These are phyloP conservation scores for Colletotrichum orchidophilum DNA, from an alignment of 2,329 filamentous ascomycete genomes.

Conservation along the genomic window DNA sequence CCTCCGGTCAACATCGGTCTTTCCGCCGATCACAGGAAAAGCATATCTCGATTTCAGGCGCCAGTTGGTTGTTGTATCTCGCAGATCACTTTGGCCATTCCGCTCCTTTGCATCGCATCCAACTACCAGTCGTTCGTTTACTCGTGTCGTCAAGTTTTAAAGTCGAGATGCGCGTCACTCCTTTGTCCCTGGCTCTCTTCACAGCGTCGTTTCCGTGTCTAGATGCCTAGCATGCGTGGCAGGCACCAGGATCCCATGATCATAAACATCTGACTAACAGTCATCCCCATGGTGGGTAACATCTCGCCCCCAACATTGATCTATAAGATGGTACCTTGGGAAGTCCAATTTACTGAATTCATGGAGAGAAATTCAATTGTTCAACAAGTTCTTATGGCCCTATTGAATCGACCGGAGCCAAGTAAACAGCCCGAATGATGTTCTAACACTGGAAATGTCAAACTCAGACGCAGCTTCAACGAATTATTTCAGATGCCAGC, in stretches of 20 bases:
- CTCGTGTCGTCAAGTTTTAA: neutral
- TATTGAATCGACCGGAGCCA: too few species aligned
- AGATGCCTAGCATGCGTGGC: conserved; percentile 8
- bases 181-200: neutral
- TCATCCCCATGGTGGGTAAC: neutral
- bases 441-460: neutral
- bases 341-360: too few species aligned
- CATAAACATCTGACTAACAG: neutral
- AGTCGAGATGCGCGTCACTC: neutral
- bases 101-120: too few species aligned
- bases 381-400: too few species aligned
- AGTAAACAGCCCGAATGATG: neutral
- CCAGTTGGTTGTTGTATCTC: neutral
- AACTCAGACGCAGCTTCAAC: neutral
- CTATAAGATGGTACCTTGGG: neutral
- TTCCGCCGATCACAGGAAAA: conserved; percentile 10
- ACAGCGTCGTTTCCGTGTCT: neutral
- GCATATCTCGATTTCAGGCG: conserved; percentile 15
- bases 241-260: neutral
- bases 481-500: neutral
- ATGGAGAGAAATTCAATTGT: too few species aligned
- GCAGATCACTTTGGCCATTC: neutral
- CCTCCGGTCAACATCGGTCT: conserved; percentile 1
- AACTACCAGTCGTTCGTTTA: conserved; percentile 8
- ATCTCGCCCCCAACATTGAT: conserved; percentile 1